Evolutionary conservation across 352 stramenopile genomes (phyloP), one percentile per base, ranked within the genome.

Genomic region (Phytophthora sojae): DNA sequence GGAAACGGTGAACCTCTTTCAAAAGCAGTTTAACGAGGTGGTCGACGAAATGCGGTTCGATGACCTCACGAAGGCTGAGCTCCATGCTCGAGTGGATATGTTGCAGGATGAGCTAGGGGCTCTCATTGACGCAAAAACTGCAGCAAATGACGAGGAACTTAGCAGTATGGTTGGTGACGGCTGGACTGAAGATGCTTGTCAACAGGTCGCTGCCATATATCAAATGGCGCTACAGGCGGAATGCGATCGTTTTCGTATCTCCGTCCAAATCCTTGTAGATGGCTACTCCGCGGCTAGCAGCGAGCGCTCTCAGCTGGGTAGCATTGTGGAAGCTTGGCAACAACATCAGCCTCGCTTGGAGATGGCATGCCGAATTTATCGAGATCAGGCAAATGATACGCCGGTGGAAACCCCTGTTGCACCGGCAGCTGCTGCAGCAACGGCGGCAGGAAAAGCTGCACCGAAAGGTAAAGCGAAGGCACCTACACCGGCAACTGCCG

Each of bases 21-120:
- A 96, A 58, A 65, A 54, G 6, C 74, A 71, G 12, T 95, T 95
- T 61, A 96, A 97, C 58, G 77, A 78, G n/a, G 79, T 97, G 19
- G n/a, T 87, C 1, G 77, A 94, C 14, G 88, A 93, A 25, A 92
- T 97, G 79, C 86, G 92, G 14, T 94, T 94, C 45, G 89, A 97
- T 19, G 81, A 90, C 7, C 45, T 77, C 11, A 94, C 84, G n/a
- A 95, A 96, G 55, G 42, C 82, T 14, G 91, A 97, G 65, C 67
- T 98, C 14, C 83, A 97, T 61, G 79, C 92, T 23, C 77, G 86
- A 15, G 68, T 69, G 3, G 91, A 97, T 56, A 71, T 94, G 2
- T 59, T 96, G 15, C 85, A 92, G 49, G 85, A 95, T 57, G 81
- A 83, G 37, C 51, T 97, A 26, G 68, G 59, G 17, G 14, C 67